Evolutionary conservation across 208 protist species (phyloP), one percentile per base, ranked within the genome.

Genomic region (Trypanosomatidae sp.): DNA sequence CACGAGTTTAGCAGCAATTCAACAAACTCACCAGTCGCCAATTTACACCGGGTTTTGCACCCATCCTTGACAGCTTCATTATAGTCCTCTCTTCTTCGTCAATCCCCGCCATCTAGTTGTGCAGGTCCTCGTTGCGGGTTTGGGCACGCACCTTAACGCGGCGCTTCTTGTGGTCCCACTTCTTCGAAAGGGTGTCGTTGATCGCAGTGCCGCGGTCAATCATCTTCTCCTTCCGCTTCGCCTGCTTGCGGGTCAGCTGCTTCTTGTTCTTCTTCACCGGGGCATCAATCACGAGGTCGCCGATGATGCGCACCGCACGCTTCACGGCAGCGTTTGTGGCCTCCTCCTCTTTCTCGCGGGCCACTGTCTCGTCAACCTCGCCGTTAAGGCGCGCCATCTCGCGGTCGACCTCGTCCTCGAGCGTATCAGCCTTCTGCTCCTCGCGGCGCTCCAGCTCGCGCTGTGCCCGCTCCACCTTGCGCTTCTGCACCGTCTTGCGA

Each of bases 401-500:
- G 19, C 74, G 46, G 52, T 94, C 89, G 2, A 88, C 85, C 52
- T 91, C 85, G 41, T 73, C 67, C 70, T 95, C 88, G 3, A 94
- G 67, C 10, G 59, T 59, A 44, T 86, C 39, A 15, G 70, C 62
- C 55, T 93, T 71, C 22, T 72, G 68, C 53, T 77, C 71, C 46
- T 82, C 76, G 41, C 83, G 58, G 3, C 71, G 68, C 62, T 92
- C 83, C 50, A 91, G 69, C 56, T 93, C 87, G 3, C 80, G 83
- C 69, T 89, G 79, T 1, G 69, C 82, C 2, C 90, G 88, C 70
- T 93, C 84, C 8, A 83, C 71, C 76, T 92, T 93, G 39, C 90
- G 82, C 77, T 95, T 95, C 81, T 93, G 89, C n/a, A 97, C 92
- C n/a, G 86, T 85, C 56, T 93, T 94, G 43, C 89, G 84, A 60